A percentile compares a stretch with the other conserved stretches of the same genome.
These are phyloP conservation scores for Pichia scutulata DNA, from an alignment of 805 yeast species.

Conservation along the genomic window DNA sequence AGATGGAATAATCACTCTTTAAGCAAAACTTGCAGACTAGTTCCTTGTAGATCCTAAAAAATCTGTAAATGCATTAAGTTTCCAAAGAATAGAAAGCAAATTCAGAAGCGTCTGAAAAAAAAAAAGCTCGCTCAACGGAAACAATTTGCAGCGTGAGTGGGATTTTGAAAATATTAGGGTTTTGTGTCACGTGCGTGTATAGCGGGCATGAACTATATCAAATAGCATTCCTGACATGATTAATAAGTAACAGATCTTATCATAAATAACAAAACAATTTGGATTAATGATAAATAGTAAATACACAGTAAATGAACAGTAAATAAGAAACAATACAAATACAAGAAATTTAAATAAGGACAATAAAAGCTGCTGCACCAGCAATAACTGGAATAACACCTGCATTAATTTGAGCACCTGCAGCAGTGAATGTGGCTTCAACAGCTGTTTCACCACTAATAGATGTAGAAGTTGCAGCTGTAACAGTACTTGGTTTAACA, in stretches of 20 bases:
- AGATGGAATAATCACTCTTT: constrained; percentile 36
- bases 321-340: no score
- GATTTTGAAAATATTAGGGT: background rate
- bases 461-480: background rate
- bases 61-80: background rate
- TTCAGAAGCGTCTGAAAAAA: background rate
- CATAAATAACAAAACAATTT: no score
- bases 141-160: background rate
- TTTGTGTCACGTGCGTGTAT: background rate
- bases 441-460: background rate
- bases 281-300: no score
- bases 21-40: constrained; percentile 37
- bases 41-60: constrained; percentile 15
- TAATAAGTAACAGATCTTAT: no score
- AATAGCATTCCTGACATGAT: background rate
- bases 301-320: background rate
- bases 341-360: background rate
- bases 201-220: no score
- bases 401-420: background rate
- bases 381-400: background rate
- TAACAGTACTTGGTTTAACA: background rate
- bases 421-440: background rate
- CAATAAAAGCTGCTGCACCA: background rate
- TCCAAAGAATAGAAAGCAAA: background rate
- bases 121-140: background rate